Conservation (phyloP, 1,284 basidiomycete genomes). For the Pterulicium gracile region DNA sequence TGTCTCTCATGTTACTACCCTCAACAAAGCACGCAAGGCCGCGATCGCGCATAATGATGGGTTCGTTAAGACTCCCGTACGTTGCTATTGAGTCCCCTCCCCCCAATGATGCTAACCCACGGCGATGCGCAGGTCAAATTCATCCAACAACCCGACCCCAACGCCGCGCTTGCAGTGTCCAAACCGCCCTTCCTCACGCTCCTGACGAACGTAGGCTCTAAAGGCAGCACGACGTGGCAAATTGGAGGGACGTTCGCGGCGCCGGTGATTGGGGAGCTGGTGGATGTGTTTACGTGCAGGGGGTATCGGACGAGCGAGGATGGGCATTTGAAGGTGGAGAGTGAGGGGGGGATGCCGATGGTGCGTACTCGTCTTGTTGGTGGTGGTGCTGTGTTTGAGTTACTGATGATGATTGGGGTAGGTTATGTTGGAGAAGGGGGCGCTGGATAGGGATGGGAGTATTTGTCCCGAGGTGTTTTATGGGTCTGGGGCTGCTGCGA, state of each 20-base stretch:
- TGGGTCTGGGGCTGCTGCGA: too few relatives aligned
- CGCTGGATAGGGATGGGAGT: too few relatives aligned
- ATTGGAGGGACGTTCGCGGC: slow-evolving; percentile 28
- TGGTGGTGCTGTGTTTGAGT: too few relatives aligned
- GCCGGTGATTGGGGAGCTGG: slow-evolving; percentile 38
- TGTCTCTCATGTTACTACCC: slow-evolving; percentile 37
- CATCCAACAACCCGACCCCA: slow-evolving; percentile 24
- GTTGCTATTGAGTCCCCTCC: too few relatives aligned
- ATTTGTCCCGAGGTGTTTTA: too few relatives aligned
- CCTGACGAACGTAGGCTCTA: slow-evolving; percentile 52
- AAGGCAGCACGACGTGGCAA: slow-evolving; percentile 29
- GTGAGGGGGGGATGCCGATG: not conserved
- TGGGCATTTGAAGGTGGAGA: slow-evolving; percentile 9
- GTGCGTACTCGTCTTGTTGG: not conserved
- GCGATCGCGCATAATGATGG: slow-evolving; percentile 33
- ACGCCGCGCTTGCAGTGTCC: slow-evolving; percentile 41
- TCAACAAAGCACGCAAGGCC: slow-evolving; percentile 53
- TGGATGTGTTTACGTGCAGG: slow-evolving; percentile 53
- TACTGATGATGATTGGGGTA: too few relatives aligned
- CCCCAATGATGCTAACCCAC: too few relatives aligned
- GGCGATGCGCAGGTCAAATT: slow-evolving; percentile 35
- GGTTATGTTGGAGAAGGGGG: too few relatives aligned
- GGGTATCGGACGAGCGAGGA: slow-evolving; percentile 8
- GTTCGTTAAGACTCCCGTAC: slow-evolving; percentile 44
- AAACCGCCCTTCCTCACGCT: slow-evolving; percentile 61